A percentile compares a stretch with the other conserved stretches of the same genome.
These are phyloP conservation scores for Tricholoma matsutake DNA, from an alignment of 768 basidiomycete genomes.

Conservation along the genomic window DNA sequence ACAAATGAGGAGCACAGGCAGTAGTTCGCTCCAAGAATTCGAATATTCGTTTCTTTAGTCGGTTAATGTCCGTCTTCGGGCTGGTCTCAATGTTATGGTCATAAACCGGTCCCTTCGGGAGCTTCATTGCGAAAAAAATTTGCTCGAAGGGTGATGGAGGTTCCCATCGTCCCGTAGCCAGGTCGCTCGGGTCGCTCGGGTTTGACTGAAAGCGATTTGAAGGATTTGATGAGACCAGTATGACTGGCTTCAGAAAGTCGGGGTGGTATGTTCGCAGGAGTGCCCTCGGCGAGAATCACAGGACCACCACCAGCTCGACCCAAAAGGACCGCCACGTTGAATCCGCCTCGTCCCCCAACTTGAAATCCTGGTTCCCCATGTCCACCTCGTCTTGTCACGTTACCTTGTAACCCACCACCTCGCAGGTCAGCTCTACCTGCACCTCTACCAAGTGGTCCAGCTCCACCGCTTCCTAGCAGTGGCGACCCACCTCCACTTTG, in stretches of 20 bases:
- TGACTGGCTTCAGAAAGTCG: too few species aligned
- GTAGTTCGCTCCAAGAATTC: conserved; percentile 47
- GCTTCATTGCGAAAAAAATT: conserved; percentile 60
- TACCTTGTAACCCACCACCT: too few species aligned
- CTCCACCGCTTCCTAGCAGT: neutral
- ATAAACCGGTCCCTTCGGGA: conserved; percentile 44
- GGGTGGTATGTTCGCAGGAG: too few species aligned
- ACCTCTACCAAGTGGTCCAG: too few species aligned
- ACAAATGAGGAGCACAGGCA: conserved; percentile 30
- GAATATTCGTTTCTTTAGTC: conserved; percentile 50
- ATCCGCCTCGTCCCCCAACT: conserved; percentile 20
- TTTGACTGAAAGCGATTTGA: conserved; percentile 29
- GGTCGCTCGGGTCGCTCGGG: conserved; percentile 49
- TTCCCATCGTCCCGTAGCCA: conserved; percentile 53
- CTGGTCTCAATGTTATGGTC: conserved; percentile 57
- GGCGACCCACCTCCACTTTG: too few species aligned
- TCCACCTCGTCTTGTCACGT: neutral
- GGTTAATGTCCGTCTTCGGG: conserved; percentile 43
- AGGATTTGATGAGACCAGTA: conserved; percentile 36
- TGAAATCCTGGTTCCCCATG: conserved; percentile 7
- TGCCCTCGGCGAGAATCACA: too few species aligned
- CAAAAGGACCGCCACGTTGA: conserved; percentile 16
- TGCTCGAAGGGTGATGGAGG: conserved; percentile 46
- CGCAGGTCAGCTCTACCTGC: too few species aligned
- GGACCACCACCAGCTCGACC: too few species aligned